Base-by-base conservation (phyloP, 2,329 filamentous ascomycete genomes). In the Scedosporium boydii region DNA sequence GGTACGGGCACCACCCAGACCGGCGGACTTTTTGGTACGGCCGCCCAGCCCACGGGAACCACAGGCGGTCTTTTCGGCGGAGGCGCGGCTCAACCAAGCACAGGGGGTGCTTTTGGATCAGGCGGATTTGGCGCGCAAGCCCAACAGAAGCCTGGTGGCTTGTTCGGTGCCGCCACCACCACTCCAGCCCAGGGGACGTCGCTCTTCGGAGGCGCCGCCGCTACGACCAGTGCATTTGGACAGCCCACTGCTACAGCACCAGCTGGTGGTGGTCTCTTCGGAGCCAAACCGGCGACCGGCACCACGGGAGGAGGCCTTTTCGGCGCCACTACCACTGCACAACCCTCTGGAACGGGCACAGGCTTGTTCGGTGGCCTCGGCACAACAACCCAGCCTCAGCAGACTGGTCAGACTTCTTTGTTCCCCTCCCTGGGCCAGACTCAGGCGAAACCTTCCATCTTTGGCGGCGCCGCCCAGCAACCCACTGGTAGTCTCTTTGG, bases 401-500 rank as follows among this genome's bases (percentile, higher is more conserved):
- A 77, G 64, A 70, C 72, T 23, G 70, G 72, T 41, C 76, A 72
- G 46, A 70, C 73, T 29, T 72, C 77, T 51, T 68, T 87, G 5
- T 86, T 87, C 65, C 48, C 60, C 3, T 70, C 69, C 42, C 67
- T 79, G 71, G 80, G 73, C 56, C 82, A 84, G 67, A 78, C 78
- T 69, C 78, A 82, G 66, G 76, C 80, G 62, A 85, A 84, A 67
- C 80, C 84, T 3, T 76, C 78, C n/a, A 68, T 86, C 14, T 86
- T 87, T 65, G 82, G 80, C 16, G 60, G 60, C 14, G 10, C 51
- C 7, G 72, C 74, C 6, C 70, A 78, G 58, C 77, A 79, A 59
- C 67, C 75, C 34, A 68, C 77, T 6, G 75, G 76, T 53, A 74
- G 84, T 48, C 69, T 88, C 3, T 89, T 90, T 1, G 71, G 68